Conservation (phyloP, 1,139 yeast genomes). For the Ogataea hybrid region DNA sequence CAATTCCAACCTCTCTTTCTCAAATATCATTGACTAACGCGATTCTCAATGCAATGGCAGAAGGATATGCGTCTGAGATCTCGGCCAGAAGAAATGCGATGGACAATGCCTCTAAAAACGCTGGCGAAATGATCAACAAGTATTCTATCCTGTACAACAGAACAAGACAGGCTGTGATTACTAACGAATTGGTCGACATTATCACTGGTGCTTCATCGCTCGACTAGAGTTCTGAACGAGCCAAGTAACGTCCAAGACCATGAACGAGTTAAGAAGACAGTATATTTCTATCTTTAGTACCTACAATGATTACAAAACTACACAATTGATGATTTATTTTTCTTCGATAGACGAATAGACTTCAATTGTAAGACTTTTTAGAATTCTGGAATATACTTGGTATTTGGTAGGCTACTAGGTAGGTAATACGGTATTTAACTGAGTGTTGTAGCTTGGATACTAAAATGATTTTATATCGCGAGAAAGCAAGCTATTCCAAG, state of each 20-base stretch:
- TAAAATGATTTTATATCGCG: no score
- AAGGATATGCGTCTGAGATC: conserved; percentile 97
- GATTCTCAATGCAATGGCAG: conserved; percentile 89
- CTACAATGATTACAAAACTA: no score
- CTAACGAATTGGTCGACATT: conserved; percentile 98
- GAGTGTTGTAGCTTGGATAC: no score
- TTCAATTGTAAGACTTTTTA: no score
- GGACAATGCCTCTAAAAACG: conserved; percentile 99
- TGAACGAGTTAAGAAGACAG: background rate
- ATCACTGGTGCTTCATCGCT: conserved; percentile 99
- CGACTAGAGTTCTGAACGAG: conserved; percentile 53
- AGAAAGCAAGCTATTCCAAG: no score
- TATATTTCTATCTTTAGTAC: no score
- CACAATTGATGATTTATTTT: no score
- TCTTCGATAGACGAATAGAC: no score
- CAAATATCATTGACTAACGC: conserved; percentile 92
- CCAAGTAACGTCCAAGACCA: background rate
- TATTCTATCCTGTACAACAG: conserved; percentile 98
- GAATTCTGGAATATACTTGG: no score
- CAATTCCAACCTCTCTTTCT: conserved; percentile 55
- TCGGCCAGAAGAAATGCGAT: conserved; percentile 99
- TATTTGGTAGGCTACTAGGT: no score
- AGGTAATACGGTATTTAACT: no score
- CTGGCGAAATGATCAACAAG: conserved; percentile 96
- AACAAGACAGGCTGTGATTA: conserved; percentile 99